These are phyloP conservation scores for Microdochium trichocladiopsis DNA, from an alignment of 2,329 filamentous ascomycete species.

Conservation along the genomic window DNA sequence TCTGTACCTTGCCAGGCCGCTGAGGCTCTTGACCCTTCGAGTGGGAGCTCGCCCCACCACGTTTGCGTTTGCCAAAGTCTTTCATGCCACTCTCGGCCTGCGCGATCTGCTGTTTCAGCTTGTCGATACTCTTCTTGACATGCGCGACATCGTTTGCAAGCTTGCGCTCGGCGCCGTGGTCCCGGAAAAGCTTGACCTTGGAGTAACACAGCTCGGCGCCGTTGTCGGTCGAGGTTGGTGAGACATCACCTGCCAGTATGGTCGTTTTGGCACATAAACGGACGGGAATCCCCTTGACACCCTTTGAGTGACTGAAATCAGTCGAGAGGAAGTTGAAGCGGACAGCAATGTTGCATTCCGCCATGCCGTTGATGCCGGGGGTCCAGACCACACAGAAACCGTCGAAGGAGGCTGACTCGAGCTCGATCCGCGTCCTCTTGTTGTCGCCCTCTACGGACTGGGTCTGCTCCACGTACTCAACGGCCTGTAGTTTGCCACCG, in stretches of 20 bases:
- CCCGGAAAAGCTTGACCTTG: constrained; percentile 94
- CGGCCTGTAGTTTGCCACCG: constrained; percentile 85
- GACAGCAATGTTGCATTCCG: constrained; percentile 81
- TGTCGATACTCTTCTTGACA: constrained; percentile 94
- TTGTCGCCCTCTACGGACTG: constrained; percentile 55
- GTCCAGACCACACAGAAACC: constrained; percentile 91
- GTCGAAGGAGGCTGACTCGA: constrained; percentile 79
- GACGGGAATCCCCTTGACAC: constrained; percentile 95
- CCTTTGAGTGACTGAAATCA: constrained; percentile 97
- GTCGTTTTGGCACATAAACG: constrained; percentile 84
- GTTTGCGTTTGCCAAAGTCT: constrained; percentile 59
- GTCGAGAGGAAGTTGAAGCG: constrained; percentile 98
- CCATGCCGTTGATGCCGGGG: constrained; percentile 56
- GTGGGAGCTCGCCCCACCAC: constrained; percentile 36
- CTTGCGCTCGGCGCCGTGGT: constrained; percentile 92
- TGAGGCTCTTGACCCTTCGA: constrained; percentile 40
- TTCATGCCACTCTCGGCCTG: constrained; percentile 66
- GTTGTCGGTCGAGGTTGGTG: constrained; percentile 20
- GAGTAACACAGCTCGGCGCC: constrained; percentile 74
- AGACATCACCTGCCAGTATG: constrained; percentile 34
- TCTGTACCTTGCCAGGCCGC: constrained; percentile 73
- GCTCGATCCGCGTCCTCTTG: constrained; percentile 60
- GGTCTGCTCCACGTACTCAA: constrained; percentile 77
- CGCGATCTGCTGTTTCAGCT: constrained; percentile 86
- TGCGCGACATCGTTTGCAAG: constrained; percentile 91